Evolutionary conservation across 2,329 filamentous ascomycete genomes (phyloP), one percentile per base, ranked within the genome.

Genomic region (Teratosphaeria pseudoeucalypti): DNA sequence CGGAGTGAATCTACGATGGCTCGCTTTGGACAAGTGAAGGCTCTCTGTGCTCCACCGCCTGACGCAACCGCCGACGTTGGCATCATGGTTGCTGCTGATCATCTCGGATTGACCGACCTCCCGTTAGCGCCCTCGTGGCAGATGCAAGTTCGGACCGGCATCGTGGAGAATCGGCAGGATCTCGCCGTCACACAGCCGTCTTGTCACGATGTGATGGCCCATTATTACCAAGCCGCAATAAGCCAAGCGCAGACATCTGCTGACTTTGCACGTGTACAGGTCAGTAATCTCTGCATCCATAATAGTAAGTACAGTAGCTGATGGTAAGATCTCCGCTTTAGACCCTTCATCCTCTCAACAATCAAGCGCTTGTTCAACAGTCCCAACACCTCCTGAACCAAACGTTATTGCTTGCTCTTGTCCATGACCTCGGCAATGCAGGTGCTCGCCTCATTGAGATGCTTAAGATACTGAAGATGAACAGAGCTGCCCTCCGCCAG

Each of bases 261-360:
- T 70, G 66, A 69, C 77, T 65, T 74, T 75, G 61, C 75, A 78
- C 67, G 62, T 66, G 67, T 67, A 64, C 72, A 74, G 71, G 72
- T 73, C 64, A 72, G 71, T 72, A 58, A 60, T 65, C 49, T 54
- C 54, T 54, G 57, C 54, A 26, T 53, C 27, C 27, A 55, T 49
- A 67, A 71, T 70, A 69, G 68, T 71, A 66, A 49, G 66, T 54
- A 63, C 56, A 63, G 69, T 62, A 66, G 66, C 71, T 67, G 67
- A 74, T 59, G 70, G 73, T 65, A 68, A 75, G 58, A 63, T 59
- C 60, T 66, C 61, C 68, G 65, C 19, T 49, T 61, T 69, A 72
- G 67, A 69, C 78, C 49, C 71, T 78, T 60, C 75, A 80, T 68
- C 76, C 77, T 60, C 69, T 79, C 58, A 74, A 72, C 66, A 79